These are phyloP conservation scores for Houttuynia cordata DNA, from an alignment of 164 flowering plant genomes.

Conservation along the genomic window DNA sequence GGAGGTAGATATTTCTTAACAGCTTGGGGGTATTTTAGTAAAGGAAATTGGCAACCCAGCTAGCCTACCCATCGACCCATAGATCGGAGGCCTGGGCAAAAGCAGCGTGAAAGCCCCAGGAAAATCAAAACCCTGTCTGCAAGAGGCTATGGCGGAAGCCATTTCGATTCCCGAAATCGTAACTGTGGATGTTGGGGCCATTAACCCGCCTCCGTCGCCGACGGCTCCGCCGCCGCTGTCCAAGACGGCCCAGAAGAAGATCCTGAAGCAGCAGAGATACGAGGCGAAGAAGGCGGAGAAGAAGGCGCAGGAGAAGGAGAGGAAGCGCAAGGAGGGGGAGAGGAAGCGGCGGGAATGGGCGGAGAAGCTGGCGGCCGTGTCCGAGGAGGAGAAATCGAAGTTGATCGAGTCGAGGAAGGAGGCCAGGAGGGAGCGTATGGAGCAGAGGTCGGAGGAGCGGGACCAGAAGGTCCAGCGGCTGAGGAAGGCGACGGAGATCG, in stretches of 20 bases:
- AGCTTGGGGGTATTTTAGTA: too few species aligned
- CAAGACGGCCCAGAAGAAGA: constrained; percentile 73
- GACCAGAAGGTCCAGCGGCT: constrained; percentile 45
- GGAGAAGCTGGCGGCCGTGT: constrained; percentile 30
- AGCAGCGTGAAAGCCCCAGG: too few species aligned
- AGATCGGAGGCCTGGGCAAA: too few species aligned
- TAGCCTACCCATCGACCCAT: too few species aligned
- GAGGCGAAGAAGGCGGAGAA: constrained; percentile 79
- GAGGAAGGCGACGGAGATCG: constrained; percentile 35
- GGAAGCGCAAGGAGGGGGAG: constrained; percentile 49
- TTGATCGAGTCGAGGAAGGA: constrained; percentile 47
- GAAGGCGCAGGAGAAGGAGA: constrained; percentile 57
- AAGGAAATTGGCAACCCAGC: too few species aligned
- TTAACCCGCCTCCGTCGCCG: not conserved
- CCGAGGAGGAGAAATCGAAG: constrained; percentile 63
- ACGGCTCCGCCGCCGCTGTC: constrained; percentile 27
- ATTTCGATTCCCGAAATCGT: too few species aligned
- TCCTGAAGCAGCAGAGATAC: constrained; percentile 51
- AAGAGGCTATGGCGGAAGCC: too few species aligned
- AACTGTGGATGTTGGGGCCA: not conserved
- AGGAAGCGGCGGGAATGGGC: constrained; percentile 73
- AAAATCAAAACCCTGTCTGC: too few species aligned
- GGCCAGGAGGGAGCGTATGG: constrained; percentile 71
- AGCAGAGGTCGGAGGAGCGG: constrained; percentile 50
- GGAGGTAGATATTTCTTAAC: too few species aligned